These are phyloP conservation scores for Brassica carinata DNA, from an alignment of 345 rosid species.

Conservation along the genomic window DNA sequence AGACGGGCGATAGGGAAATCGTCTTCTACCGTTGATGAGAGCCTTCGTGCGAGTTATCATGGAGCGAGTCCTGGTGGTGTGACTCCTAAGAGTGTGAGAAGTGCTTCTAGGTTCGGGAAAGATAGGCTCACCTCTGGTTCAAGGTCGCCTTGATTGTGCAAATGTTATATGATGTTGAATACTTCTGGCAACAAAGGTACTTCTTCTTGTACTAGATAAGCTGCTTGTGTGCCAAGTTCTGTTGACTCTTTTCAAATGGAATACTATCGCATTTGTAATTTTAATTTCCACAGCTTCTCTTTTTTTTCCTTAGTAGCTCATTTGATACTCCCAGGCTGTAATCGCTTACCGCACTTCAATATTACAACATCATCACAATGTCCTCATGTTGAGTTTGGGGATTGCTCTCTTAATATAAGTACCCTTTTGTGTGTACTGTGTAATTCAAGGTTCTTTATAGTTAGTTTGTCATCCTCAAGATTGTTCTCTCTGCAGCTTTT, in stretches of 20 bases:
- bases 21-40: constrained; percentile 85
- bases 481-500: not conserved
- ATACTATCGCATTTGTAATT: not conserved
- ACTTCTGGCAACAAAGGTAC: constrained; percentile 7
- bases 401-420: not conserved
- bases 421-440: constrained; percentile 49
- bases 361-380: not conserved
- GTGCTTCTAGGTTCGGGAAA: constrained; percentile 78
- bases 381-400: not conserved
- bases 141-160: constrained; percentile 68
- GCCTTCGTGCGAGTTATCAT: constrained; percentile 91
- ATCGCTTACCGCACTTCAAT: not conserved
- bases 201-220: constrained; percentile 23
- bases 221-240: constrained; percentile 3
- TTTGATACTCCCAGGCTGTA: not conserved
- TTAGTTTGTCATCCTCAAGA: constrained; percentile 23
- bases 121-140: constrained; percentile 63
- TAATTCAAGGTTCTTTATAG: constrained; percentile 60
- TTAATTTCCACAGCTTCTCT: not conserved
- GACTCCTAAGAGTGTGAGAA: constrained; percentile 79
- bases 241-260: constrained; percentile 10
- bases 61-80: constrained; percentile 65
- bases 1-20: constrained; percentile 83
- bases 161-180: constrained; percentile 42
- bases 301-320: not conserved